phyloP scores from a whole-genome alignment of 192 early-diverging fungal species.

The Helicostylum pulchrum region DNA sequence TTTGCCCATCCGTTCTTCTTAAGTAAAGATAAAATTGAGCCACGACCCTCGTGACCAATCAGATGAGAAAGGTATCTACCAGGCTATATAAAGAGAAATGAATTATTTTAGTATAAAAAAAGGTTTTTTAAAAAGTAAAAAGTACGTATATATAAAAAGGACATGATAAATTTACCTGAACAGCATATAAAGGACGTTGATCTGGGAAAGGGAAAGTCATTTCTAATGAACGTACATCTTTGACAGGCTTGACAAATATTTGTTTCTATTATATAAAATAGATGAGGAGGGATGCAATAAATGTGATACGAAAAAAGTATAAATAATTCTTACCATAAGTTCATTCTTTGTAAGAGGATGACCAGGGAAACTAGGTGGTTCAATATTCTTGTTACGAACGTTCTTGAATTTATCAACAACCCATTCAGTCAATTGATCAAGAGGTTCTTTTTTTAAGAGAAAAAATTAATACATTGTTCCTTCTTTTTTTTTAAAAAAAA shows the following conservation, averaged over 20 bases:
- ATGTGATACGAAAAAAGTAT: neutral
- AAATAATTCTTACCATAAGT: constrained; percentile 47
- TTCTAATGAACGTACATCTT: constrained; percentile 75
- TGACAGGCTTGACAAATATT: constrained; percentile 73
- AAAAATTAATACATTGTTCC: neutral
- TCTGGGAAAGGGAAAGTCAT: constrained; percentile 89
- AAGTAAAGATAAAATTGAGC: constrained; percentile 80
- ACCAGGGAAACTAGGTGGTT: constrained; percentile 62
- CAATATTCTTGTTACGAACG: constrained; percentile 73
- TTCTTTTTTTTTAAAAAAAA: constrained; percentile 24
- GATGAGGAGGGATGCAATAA: neutral
- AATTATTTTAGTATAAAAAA: neutral
- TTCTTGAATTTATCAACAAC: constrained; percentile 74
- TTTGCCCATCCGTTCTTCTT: constrained; percentile 93
- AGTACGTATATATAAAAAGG: neutral
- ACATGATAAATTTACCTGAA: constrained; percentile 34
- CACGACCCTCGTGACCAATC: constrained; percentile 88
- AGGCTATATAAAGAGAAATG: constrained; percentile 49
- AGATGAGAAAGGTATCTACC: constrained; percentile 79
- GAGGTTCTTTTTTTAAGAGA: constrained; percentile 54
- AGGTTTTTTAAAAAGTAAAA: neutral
- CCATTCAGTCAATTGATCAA: constrained; percentile 85
- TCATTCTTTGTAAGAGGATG: constrained; percentile 76
- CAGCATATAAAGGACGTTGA: constrained; percentile 49
- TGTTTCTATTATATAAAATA: constrained; percentile 47